Evolutionary conservation across 1,284 basidiomycete species (phyloP).

Genomic region (Microbotryomycetes sp.): DNA sequence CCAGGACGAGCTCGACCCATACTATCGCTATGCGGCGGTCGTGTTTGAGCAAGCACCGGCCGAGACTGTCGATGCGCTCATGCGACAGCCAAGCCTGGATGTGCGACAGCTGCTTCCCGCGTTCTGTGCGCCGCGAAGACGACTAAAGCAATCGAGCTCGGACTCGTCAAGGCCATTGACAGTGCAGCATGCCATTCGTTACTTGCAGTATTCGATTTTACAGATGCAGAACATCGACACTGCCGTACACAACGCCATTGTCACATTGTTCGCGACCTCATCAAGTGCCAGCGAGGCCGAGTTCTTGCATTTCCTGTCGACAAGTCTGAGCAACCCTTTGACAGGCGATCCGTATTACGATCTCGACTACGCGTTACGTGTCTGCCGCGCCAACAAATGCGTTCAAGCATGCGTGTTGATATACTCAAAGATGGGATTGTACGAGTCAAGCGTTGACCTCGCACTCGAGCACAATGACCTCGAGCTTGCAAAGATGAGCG

Average conservation of each 20-base stretch:
- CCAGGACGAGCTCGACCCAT: constrained; percentile 59
- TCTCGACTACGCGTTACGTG: constrained; percentile 87
- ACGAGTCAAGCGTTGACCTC: constrained; percentile 91
- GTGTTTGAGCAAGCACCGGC: constrained; percentile 80
- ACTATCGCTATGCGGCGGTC: constrained; percentile 85
- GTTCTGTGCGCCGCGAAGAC: constrained; percentile 43
- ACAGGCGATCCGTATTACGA: constrained; percentile 89
- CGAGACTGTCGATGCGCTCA: constrained; percentile 86
- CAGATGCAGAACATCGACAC: constrained; percentile 69
- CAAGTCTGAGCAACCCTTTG: constrained; percentile 70
- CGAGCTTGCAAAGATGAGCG: constrained; percentile 86
- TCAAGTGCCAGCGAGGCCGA: constrained; percentile 61
- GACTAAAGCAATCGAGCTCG: constrained; percentile 57
- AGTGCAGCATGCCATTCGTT: constrained; percentile 78
- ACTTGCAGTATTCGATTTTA: constrained; percentile 77
- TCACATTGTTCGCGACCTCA: constrained; percentile 70
- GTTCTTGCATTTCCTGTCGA: constrained; percentile 78
- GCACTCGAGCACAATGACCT: constrained; percentile 88
- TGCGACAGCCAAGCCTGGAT: constrained; percentile 70
- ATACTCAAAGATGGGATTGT: constrained; percentile 95
- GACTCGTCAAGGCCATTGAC: constrained; percentile 41
- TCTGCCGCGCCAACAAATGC: constrained; percentile 71
- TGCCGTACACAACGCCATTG: constrained; percentile 87
- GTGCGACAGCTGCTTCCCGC: constrained; percentile 83
- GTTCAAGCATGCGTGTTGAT: constrained; percentile 92